These are phyloP conservation scores for Alternaria sp. DNA, from an alignment of 2,329 filamentous ascomycete genomes.

Conservation along the genomic window DNA sequence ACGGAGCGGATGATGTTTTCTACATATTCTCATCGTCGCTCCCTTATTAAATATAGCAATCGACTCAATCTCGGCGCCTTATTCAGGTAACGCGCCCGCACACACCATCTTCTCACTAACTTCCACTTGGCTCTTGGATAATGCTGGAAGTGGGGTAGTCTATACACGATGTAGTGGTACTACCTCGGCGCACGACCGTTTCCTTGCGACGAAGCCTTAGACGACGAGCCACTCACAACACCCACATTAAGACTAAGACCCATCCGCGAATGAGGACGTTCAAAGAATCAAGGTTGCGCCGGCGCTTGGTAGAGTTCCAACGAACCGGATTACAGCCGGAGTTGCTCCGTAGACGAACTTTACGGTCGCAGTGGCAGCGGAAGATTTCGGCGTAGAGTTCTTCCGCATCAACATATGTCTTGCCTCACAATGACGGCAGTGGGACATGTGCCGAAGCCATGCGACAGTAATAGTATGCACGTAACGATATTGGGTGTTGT, in stretches of 20 bases:
- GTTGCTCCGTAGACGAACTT: background rate
- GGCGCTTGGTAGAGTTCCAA: background rate
- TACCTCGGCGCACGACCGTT: background rate
- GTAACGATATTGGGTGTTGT: background rate
- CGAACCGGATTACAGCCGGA: background rate
- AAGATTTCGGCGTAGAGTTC: constrained; percentile 2
- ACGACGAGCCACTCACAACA: background rate
- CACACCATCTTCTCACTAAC: background rate
- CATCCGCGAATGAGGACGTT: background rate
- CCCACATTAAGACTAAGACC: background rate
- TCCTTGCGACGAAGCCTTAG: background rate
- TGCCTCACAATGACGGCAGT: background rate
- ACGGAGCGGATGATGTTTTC: background rate
- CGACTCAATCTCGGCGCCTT: background rate
- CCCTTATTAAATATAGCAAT: background rate
- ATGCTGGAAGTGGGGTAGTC: constrained; percentile 1
- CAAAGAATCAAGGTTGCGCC: background rate
- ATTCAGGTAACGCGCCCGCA: background rate
- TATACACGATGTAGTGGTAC: background rate
- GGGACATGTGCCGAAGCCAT: background rate
- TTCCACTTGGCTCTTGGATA: background rate
- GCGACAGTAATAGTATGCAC: background rate
- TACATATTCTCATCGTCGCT: background rate
- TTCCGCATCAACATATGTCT: constrained; percentile 4
- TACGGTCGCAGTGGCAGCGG: background rate